Evolutionary conservation across 2,329 filamentous ascomycete species (phyloP).

Genomic region (Hypoxylon sp.): DNA sequence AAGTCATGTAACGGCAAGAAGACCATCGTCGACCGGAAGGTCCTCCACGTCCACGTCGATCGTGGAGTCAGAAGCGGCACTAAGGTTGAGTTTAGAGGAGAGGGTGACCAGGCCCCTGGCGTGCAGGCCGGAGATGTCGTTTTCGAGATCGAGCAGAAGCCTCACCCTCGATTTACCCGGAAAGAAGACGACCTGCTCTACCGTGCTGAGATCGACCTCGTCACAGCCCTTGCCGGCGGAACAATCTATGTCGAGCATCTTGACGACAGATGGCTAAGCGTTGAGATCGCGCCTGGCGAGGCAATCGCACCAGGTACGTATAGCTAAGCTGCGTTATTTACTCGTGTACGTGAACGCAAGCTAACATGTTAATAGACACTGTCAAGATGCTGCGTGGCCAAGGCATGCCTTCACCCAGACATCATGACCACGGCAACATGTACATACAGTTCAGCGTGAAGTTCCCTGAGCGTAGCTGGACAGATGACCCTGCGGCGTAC

Average conservation of each 20-base stretch:
- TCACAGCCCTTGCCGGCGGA: conserved; percentile 92
- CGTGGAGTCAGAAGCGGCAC: conserved; percentile 91
- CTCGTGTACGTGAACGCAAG: not conserved
- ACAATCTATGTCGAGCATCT: conserved; percentile 94
- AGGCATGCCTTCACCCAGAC: conserved; percentile 95
- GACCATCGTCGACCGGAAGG: conserved; percentile 96
- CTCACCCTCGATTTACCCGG: conserved; percentile 92
- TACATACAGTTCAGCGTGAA: conserved; percentile 98
- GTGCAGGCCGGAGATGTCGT: conserved; percentile 95
- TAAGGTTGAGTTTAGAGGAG: conserved; percentile 96
- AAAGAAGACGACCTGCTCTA: conserved; percentile 97
- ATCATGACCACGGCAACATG: conserved; percentile 94
- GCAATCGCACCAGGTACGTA: conserved; percentile 88
- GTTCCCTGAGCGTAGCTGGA: conserved; percentile 85
- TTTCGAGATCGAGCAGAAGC: conserved; percentile 99
- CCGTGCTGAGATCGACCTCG: conserved; percentile 92
- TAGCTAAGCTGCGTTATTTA: not conserved
- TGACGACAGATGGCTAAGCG: conserved; percentile 94
- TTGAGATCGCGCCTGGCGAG: conserved; percentile 93
- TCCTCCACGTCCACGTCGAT: conserved; percentile 97
- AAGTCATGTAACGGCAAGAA: conserved; percentile 98
- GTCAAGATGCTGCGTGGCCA: conserved; percentile 96
- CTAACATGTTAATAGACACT: conserved; percentile 64
- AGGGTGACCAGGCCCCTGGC: conserved; percentile 94
- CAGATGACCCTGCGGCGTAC: conserved; percentile 72